Percentiles rank a stretch among this genome's conserved stretches.
These are phyloP conservation scores for Flammula alnicola DNA, from an alignment of 1,284 basidiomycete species.

Conservation along the genomic window DNA sequence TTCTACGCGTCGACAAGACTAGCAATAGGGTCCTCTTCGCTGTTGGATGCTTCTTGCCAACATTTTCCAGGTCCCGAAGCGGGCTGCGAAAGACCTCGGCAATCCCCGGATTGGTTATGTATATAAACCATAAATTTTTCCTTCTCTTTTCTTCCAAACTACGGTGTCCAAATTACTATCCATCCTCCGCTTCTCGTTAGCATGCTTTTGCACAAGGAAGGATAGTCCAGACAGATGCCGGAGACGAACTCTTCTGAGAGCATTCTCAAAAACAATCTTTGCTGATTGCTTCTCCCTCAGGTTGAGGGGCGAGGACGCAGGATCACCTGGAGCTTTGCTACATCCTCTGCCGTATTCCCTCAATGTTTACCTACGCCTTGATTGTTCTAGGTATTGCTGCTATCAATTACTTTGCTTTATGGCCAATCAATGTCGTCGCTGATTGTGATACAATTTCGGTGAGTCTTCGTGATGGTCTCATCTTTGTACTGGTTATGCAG, in stretches of 20 bases:
- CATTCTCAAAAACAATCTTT: conserved; percentile 86
- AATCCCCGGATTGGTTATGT: conserved; percentile 16
- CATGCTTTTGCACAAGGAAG: conserved; percentile 51
- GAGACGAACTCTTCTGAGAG: conserved; percentile 51
- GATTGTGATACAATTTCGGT: conserved; percentile 29
- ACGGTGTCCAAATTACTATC: conserved; percentile 82
- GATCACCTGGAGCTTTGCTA: conserved; percentile 84
- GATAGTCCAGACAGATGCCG: conserved; percentile 90
- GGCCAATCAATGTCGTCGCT: conserved; percentile 10
- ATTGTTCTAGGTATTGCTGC: conserved; percentile 24
- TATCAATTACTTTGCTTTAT: conserved; percentile 20
- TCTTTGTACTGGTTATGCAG: conserved; percentile 13
- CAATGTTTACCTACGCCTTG: conserved; percentile 4
- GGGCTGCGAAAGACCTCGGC: conserved; percentile 23
- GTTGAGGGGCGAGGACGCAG: conserved; percentile 86
- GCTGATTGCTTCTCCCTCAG: conserved; percentile 85
- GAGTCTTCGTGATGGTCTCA: conserved; percentile 31
- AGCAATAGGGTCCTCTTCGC: background rate
- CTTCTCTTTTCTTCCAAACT: conserved; percentile 31
- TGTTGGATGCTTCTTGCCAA: conserved; percentile 1
- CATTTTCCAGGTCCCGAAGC: conserved; percentile 15
- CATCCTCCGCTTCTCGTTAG: conserved; percentile 50
- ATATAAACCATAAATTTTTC: conserved; percentile 23
- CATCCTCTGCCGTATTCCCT: conserved; percentile 38
- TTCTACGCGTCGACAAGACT: conserved; percentile 8